Percentiles rank a stretch among this genome's conserved stretches.
Evolutionary conservation across 2,329 filamentous ascomycete species (phyloP).

Genomic region (Daldinia sp.): DNA sequence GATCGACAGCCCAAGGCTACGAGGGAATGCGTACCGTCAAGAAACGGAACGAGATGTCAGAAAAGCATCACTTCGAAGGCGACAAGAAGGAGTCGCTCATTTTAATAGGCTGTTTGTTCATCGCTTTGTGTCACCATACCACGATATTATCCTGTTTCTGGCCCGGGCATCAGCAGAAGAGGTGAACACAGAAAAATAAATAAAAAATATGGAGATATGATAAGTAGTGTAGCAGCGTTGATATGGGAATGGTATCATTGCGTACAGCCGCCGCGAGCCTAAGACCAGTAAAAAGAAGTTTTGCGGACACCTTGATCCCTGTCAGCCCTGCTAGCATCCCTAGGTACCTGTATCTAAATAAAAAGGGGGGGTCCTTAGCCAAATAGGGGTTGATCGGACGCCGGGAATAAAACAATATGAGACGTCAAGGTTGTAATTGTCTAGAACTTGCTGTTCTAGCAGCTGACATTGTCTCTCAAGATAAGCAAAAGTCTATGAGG

Average conservation of each 20-base stretch:
- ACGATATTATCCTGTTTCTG: not conserved
- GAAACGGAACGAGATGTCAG: constrained; percentile 17
- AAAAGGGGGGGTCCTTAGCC: constrained; percentile 5
- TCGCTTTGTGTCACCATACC: constrained; percentile 10
- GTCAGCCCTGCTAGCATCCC: not conserved
- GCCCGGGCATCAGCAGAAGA: not conserved
- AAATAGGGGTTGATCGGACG: not conserved
- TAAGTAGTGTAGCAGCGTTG: not conserved
- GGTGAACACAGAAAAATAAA: not conserved
- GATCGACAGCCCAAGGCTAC: constrained; percentile 19
- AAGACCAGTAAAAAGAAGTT: not conserved
- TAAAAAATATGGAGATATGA: not conserved
- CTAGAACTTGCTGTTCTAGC: not conserved
- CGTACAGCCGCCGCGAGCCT: not conserved
- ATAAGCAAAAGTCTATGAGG: not conserved
- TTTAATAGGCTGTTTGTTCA: constrained; percentile 24
- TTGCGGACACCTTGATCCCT: not conserved
- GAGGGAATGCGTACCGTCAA: constrained; percentile 23
- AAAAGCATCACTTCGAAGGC: constrained; percentile 17
- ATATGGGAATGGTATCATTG: constrained; percentile 8
- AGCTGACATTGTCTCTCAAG: too few species aligned
- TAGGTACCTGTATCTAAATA: constrained; percentile 10
- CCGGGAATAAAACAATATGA: constrained; percentile 5
- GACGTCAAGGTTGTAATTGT: not conserved
- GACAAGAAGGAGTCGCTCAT: constrained; percentile 17